phyloP scores from a whole-genome alignment of 2,329 filamentous ascomycete genomes.

The Ceratocystis diversiconidia region DNA sequence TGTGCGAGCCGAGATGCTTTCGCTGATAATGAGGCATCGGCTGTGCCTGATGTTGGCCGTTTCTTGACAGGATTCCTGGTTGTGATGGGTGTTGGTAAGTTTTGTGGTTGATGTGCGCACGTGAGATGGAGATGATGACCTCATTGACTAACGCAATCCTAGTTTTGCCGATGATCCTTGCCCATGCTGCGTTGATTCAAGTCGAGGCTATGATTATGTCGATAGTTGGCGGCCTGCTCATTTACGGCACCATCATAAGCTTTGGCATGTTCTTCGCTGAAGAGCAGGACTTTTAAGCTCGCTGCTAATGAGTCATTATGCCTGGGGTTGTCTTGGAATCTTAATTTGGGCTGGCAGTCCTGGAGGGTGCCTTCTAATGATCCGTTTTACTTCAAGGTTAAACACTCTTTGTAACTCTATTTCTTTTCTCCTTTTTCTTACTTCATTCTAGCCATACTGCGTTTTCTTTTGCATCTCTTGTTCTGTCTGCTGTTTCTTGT shows the following conservation, averaged over 20 bases:
- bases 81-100: constrained; percentile 90
- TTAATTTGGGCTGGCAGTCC: not conserved
- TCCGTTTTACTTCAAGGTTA: not conserved
- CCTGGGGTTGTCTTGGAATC: not conserved
- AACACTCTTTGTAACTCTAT: constrained; percentile 2
- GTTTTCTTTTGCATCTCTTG: not conserved
- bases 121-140: not conserved
- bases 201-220: constrained; percentile 89
- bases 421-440: not conserved
- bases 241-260: constrained; percentile 96
- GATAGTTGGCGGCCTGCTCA: constrained; percentile 77
- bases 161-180: constrained; percentile 81
- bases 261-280: constrained; percentile 98
- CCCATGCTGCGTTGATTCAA: constrained; percentile 71
- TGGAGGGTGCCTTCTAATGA: not conserved
- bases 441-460: not conserved
- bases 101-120: not conserved
- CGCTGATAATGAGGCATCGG: constrained; percentile 68
- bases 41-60: constrained; percentile 79
- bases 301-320: not conserved
- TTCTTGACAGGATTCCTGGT: constrained; percentile 94
- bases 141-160: not conserved
- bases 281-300: constrained; percentile 74
- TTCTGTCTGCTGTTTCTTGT: constrained; percentile 4
- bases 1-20: constrained; percentile 92